phyloP scores from a whole-genome alignment of 2,329 filamentous ascomycete species.

The Massarina eburnea region DNA sequence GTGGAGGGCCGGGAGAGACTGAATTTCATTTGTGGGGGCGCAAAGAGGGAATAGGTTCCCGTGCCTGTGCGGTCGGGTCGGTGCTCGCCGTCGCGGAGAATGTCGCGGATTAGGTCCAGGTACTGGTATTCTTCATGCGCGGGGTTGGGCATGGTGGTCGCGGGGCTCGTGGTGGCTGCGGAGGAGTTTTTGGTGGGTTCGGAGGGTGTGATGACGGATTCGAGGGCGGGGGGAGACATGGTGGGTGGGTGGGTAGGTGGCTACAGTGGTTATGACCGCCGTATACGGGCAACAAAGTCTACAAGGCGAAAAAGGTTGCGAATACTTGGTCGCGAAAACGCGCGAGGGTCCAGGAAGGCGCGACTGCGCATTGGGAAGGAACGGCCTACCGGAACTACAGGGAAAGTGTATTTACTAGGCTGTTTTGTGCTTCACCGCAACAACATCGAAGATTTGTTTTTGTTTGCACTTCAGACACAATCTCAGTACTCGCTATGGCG shows the following conservation, averaged over 20 bases:
- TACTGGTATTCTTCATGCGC: conserved; percentile 91
- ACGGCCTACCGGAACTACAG: conserved; percentile 17
- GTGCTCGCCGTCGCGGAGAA: conserved; percentile 80
- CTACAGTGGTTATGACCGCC: background rate
- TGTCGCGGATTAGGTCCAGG: conserved; percentile 82
- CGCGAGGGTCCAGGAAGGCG: conserved; percentile 26
- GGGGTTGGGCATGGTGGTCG: conserved; percentile 10
- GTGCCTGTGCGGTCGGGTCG: conserved; percentile 92
- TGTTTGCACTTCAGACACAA: no score
- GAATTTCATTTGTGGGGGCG: conserved; percentile 84
- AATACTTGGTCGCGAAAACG: conserved; percentile 21
- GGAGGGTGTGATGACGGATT: conserved; percentile 24
- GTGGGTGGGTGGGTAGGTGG: background rate
- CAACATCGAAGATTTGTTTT: no score
- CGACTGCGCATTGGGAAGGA: conserved; percentile 32
- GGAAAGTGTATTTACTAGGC: conserved; percentile 18
- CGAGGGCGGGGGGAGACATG: conserved; percentile 33
- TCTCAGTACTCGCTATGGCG: conserved; percentile 28
- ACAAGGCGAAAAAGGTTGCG: background rate
- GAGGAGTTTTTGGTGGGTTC: conserved; percentile 17
- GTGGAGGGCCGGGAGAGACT: conserved; percentile 63
- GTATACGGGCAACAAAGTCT: no score
- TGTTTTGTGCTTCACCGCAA: conserved; percentile 21
- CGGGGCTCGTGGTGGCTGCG: conserved; percentile 8
- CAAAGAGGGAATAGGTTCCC: conserved; percentile 87